Evolutionary conservation across 805 yeast species (phyloP), one percentile per base, ranked within the genome.

Genomic region (Wickerhamomyces xylosicus): DNA sequence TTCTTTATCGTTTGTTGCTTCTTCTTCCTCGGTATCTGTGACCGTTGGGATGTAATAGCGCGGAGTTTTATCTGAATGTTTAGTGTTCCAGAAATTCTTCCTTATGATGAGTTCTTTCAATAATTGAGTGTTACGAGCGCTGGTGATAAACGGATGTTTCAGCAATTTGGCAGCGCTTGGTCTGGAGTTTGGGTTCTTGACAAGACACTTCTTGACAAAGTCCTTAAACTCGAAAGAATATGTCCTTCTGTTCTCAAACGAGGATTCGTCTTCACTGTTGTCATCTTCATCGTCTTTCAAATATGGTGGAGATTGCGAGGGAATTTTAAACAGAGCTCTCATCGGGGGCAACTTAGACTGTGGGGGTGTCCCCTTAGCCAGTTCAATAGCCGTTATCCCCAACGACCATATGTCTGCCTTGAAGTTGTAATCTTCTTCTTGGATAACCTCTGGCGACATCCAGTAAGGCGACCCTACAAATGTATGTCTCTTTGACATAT

Each of bases 401-500:
- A 90, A 60, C 0, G 97, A 89, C 99, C 99, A 92, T 11, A 92
- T 85, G 57, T 92, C 99, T 0, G 95, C 98, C 60, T 81, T 89
- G 41, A 79, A 73, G 58, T 85, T 94, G 33, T 79, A 72, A 18
- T 80, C 85, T 36, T 90, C 94, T 58, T 89, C 97, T 57, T 84
- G 67, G 31, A 90, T 90, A 27, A 90, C 97, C 58, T 90, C 98
- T 0, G 98, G 98, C 0, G 97, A 95, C 98, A 92, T 92, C 98
- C 98, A 92, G 57, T 87, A 92, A 1, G 94, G 94, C 0, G 94
- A 83, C 1, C 95, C 95, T 7, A 74, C 79, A 52, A 73, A 67
- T 0, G 80, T 74, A 55, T 69, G 66, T 48, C 98, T 68, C 51
- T 80, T 72, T 33, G 82, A 67, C 42, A 77, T 50, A 48, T 77